A percentile compares a stretch with the other conserved stretches of the same genome.
Conservation (phyloP, 2,329 filamentous ascomycete species). For the Colletotrichum sp. region DNA sequence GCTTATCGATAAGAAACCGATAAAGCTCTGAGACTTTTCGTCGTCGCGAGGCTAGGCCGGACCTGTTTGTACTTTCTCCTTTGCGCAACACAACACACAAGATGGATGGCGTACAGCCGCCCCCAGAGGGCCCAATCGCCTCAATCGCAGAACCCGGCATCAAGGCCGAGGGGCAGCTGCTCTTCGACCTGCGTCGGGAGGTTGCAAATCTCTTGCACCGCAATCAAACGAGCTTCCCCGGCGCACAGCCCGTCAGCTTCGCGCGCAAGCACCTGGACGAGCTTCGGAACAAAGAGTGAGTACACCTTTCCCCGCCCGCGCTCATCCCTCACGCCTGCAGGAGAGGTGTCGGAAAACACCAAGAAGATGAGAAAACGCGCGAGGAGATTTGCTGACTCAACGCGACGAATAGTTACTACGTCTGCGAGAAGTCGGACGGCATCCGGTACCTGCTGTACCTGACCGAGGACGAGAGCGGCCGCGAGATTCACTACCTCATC, state of each 20-base stretch:
- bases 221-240: constrained; percentile 75
- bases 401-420: constrained; percentile 71
- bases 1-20: constrained; percentile 16
- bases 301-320: constrained; percentile 5
- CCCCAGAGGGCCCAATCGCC: constrained; percentile 40
- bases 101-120: constrained; percentile 21
- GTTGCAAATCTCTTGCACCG: constrained; percentile 79
- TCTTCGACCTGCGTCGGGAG: constrained; percentile 68
- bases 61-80: constrained; percentile 7
- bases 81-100: constrained; percentile 15
- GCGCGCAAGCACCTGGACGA: constrained; percentile 81
- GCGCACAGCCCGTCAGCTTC: constrained; percentile 94
- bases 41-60: constrained; percentile 8
- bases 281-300: constrained; percentile 76
- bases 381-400: background rate
- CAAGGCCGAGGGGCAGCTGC: constrained; percentile 65
- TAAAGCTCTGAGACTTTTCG: constrained; percentile 20
- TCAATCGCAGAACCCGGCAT: constrained; percentile 67
- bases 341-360: background rate
- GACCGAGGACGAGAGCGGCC: constrained; percentile 62
- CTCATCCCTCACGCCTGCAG: background rate
- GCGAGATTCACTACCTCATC: constrained; percentile 87
- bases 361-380: background rate
- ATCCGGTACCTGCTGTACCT: constrained; percentile 95
- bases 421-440: constrained; percentile 98